Evolutionary conservation across 805 yeast species (phyloP).

Genomic region (Candida piceae): DNA sequence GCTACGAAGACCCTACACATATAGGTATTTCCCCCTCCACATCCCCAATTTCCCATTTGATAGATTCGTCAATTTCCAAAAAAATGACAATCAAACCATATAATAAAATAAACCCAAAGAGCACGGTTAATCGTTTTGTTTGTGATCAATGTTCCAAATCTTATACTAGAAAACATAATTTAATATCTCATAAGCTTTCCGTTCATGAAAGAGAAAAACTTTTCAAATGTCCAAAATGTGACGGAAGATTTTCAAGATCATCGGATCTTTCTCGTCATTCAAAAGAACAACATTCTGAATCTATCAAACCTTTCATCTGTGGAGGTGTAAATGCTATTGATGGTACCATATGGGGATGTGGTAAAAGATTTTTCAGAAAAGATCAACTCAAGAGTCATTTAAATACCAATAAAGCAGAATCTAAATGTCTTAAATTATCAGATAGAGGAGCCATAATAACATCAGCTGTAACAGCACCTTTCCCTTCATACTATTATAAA

Average conservation of each 20-base stretch:
- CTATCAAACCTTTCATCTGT: conserved; percentile 18
- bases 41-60: background rate
- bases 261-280: conserved; percentile 21
- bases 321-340: conserved; percentile 17
- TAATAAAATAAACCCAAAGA: too few relatives aligned
- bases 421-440: conserved; percentile 8
- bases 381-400: conserved; percentile 23
- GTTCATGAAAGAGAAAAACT: conserved; percentile 23
- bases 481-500: too few relatives aligned
- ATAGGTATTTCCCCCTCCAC: too few relatives aligned
- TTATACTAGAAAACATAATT: conserved; percentile 25
- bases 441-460: conserved; percentile 2
- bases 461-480: too few relatives aligned
- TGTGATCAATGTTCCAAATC: conserved; percentile 24
- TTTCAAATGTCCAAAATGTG: conserved; percentile 19
- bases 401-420: conserved; percentile 20
- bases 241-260: conserved; percentile 17
- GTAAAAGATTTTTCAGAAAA: conserved; percentile 20
- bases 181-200: conserved; percentile 23
- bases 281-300: conserved; percentile 20
- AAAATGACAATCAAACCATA: background rate
- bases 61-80: too few relatives aligned
- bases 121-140: conserved; percentile 14
- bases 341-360: conserved; percentile 23
- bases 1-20: too few relatives aligned